These are phyloP conservation scores for Isabelozyma heimii DNA, from an alignment of 805 yeast species.

Conservation along the genomic window DNA sequence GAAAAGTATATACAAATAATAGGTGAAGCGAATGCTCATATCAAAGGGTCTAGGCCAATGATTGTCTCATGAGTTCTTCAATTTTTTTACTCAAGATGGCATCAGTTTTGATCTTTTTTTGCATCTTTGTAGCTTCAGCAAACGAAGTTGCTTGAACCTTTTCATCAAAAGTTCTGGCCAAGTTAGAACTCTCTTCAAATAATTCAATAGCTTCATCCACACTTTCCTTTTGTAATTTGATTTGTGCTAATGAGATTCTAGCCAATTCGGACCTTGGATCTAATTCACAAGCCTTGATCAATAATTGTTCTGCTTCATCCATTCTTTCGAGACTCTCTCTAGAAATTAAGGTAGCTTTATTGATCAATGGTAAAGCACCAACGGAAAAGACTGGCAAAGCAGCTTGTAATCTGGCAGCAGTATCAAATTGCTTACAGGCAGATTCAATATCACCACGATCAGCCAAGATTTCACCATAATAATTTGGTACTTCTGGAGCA, in stretches of 20 bases:
- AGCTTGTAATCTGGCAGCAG: conserved; percentile 79
- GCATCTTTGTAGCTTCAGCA: conserved; percentile 91
- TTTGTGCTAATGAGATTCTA: conserved; percentile 86
- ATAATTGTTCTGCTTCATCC: conserved; percentile 59
- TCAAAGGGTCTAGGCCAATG: neutral
- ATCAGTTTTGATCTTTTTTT: conserved; percentile 70
- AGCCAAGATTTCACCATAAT: conserved; percentile 89
- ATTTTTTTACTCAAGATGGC: conserved; percentile 63
- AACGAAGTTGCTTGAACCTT: conserved; percentile 86
- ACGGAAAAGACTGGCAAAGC: conserved; percentile 66
- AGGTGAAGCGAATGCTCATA: neutral
- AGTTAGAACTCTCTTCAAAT: conserved; percentile 78
- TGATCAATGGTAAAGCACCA: conserved; percentile 86
- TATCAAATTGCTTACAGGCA: conserved; percentile 82
- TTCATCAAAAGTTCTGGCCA: conserved; percentile 84
- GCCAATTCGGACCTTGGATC: conserved; percentile 93
- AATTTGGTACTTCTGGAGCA: conserved; percentile 89
- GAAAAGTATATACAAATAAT: neutral
- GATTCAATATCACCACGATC: conserved; percentile 71
- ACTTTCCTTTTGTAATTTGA: conserved; percentile 78
- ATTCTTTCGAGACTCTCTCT: conserved; percentile 48
- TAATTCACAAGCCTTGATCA: conserved; percentile 71
- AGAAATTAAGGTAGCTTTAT: conserved; percentile 76
- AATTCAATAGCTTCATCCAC: conserved; percentile 76
- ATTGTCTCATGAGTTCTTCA: conserved; percentile 50